Conservation (phyloP, 2,329 filamentous ascomycete genomes). For the Pseudocercospora macadamiae region DNA sequence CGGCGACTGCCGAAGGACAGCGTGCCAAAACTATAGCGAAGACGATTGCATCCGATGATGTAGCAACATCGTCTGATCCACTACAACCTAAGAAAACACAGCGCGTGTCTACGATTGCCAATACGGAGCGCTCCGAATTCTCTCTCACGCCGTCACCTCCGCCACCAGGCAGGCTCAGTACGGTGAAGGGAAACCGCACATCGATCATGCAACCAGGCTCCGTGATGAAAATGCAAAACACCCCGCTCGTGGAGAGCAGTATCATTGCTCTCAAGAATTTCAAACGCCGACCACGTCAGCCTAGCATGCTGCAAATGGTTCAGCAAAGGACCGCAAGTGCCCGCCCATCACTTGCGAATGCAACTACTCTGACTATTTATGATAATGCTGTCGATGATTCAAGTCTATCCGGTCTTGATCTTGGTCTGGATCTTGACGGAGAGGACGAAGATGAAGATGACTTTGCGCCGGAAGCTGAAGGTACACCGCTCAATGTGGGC, state of each 20-base stretch:
- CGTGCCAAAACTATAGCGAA: slow-evolving; percentile 19
- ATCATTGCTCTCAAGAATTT: slow-evolving; percentile 55
- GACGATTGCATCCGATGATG: slow-evolving; percentile 2
- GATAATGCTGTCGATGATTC: slow-evolving; percentile 46
- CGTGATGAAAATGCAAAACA: slow-evolving; percentile 47
- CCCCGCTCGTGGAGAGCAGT: slow-evolving; percentile 49
- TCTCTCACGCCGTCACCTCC: slow-evolving; percentile 37
- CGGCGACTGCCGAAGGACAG: slow-evolving; percentile 32
- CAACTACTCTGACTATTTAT: slow-evolving; percentile 17
- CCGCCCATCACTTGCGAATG: slow-evolving; percentile 28
- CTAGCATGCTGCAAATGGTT: slow-evolving; percentile 54
- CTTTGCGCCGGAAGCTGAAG: slow-evolving; percentile 67
- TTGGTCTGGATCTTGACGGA: slow-evolving; percentile 21
- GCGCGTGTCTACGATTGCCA: slow-evolving; percentile 3
- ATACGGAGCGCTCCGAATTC: slow-evolving; percentile 23
- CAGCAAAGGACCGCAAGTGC: slow-evolving; percentile 41
- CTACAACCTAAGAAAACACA: slow-evolving; percentile 3
- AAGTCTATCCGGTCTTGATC: slow-evolving; percentile 33
- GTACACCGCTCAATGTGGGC: slow-evolving; percentile 62
- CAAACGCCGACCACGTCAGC: slow-evolving; percentile 52
- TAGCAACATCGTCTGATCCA: slow-evolving; percentile 17
- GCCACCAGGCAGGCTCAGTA: slow-evolving; percentile 37
- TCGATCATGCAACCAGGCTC: slow-evolving; percentile 43
- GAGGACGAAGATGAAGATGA: slow-evolving; percentile 40
- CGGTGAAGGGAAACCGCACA: slow-evolving; percentile 31